Evolutionary conservation across 2,329 filamentous ascomycete genomes (phyloP), one percentile per base, ranked within the genome.

Genomic region (Monilinia aucupariae): DNA sequence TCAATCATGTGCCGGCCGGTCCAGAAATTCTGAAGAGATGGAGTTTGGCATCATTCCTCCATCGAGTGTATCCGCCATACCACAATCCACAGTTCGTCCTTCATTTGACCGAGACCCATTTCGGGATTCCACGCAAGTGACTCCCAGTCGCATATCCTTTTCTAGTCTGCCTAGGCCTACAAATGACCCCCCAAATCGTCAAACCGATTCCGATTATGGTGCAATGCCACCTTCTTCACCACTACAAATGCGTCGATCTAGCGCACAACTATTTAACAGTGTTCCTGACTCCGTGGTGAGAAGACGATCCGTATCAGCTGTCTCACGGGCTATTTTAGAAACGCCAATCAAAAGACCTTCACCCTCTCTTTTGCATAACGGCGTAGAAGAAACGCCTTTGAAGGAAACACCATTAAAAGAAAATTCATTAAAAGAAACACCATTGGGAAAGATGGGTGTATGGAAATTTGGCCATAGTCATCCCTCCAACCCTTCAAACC

Each of bases 11-110:
- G 45, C 64, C 9, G 20, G 37, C 8, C 9, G 25, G 34, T 55
- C 59, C 20, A 62, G 55, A 25, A 56, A 56, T 15, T 43, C 58
- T 39, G 63, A 66, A n/a, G 67, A 68, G 27, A 49, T 54, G 10
- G 64, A 64, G 13, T 34, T 64, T 22, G 54, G 65, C 9, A 45
- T 65, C 25, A 47, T 70, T 9, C 69, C 71, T 13, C 59, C 65
- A 13, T 73, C 71, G 20, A 73, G 71, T 52, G 47, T 68, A 48
- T 65, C 67, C n/a, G 65, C 63, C n/a, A 64, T 73, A 54, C 69
- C 70, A 43, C 71, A 71, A 56, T 73, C 72, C 4, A 63, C 50
- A 51, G 50, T 62, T 45, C 66, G 66, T 6, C 41, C 6, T 39
- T 39, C 37, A 27, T 48, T 61, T 10, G 66, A 61, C 8, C 65